phyloP scores from a whole-genome alignment of 805 yeast genomes.

The Sugiyamaella americana region DNA sequence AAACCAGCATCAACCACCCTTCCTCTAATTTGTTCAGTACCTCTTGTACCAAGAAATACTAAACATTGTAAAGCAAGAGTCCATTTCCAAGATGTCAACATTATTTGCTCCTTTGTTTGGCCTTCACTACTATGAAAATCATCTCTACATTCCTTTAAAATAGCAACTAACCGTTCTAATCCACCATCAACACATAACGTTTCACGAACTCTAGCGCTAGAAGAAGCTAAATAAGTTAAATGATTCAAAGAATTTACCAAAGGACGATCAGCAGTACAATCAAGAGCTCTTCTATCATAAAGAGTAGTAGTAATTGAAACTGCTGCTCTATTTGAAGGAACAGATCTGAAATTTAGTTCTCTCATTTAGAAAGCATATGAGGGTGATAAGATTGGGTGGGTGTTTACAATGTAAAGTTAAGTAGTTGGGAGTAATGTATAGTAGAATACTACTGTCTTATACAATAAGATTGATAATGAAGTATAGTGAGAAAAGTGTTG shows the following conservation, averaged over 20 bases:
- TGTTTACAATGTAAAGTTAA: too few relatives aligned
- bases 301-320: slow-evolving; percentile 82
- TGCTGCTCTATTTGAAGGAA: slow-evolving; percentile 81
- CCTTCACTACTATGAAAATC: slow-evolving; percentile 5
- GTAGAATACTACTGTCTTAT: too few relatives aligned
- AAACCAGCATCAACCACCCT: slow-evolving; percentile 89
- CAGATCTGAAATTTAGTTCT: slow-evolving; percentile 78
- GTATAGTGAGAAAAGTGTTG: too few relatives aligned
- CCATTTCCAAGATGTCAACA: slow-evolving; percentile 95
- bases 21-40: slow-evolving; percentile 77
- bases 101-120: slow-evolving; percentile 1
- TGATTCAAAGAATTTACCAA: slow-evolving; percentile 87
- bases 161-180: slow-evolving; percentile 76
- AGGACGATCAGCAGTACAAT: slow-evolving; percentile 84
- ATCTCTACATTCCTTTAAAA: slow-evolving; percentile 69
- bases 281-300: slow-evolving; percentile 88
- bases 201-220: slow-evolving; percentile 84
- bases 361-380: slow-evolving; percentile 50
- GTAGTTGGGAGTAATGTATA: too few relatives aligned
- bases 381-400: neutral
- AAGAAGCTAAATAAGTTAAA: slow-evolving; percentile 77
- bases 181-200: slow-evolving; percentile 89
- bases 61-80: slow-evolving; percentile 88
- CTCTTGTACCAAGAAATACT: slow-evolving; percentile 87
- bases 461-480: too few relatives aligned